These are phyloP conservation scores for Stagonosporopsis vannaccii DNA, from an alignment of 2,329 filamentous ascomycete species.

Conservation along the genomic window DNA sequence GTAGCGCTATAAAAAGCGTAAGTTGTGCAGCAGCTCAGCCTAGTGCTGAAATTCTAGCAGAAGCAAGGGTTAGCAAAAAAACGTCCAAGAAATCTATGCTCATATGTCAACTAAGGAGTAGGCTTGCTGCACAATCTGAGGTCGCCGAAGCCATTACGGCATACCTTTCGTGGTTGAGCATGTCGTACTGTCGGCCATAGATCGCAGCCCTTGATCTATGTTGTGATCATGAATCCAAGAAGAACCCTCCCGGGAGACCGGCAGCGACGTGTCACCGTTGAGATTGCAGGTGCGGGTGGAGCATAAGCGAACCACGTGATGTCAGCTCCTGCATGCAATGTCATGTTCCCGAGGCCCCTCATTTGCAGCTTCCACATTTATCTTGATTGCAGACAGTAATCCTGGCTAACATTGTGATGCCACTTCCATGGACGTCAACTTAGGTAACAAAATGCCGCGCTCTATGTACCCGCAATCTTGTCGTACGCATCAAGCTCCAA, in stretches of 20 bases:
- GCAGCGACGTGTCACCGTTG: neutral
- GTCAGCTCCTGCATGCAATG: neutral
- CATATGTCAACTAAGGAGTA: too few species aligned
- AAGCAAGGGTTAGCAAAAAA: neutral
- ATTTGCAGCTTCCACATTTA: too few species aligned
- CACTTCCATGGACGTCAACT: too few species aligned
- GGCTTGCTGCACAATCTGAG: too few species aligned
- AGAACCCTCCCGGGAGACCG: too few species aligned
- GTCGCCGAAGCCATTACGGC: neutral
- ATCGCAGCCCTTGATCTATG: neutral
- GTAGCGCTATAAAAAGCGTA: neutral
- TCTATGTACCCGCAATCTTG: too few species aligned
- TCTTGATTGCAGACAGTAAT: neutral
- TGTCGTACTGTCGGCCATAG: neutral
- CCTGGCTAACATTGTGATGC: neutral
- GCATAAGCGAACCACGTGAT: constrained; percentile 1
- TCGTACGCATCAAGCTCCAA: neutral
- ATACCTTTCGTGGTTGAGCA: neutral
- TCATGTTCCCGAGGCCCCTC: too few species aligned
- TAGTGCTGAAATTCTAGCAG: neutral
- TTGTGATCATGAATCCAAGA: neutral
- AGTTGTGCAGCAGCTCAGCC: neutral
- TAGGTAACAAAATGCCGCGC: too few species aligned
- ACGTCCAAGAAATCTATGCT: too few species aligned
- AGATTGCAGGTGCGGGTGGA: neutral